Percentiles rank a stretch among this genome's conserved stretches.
Evolutionary conservation across 306 rosid genomes (phyloP).

Genomic region (Erythrophleum fordii): DNA sequence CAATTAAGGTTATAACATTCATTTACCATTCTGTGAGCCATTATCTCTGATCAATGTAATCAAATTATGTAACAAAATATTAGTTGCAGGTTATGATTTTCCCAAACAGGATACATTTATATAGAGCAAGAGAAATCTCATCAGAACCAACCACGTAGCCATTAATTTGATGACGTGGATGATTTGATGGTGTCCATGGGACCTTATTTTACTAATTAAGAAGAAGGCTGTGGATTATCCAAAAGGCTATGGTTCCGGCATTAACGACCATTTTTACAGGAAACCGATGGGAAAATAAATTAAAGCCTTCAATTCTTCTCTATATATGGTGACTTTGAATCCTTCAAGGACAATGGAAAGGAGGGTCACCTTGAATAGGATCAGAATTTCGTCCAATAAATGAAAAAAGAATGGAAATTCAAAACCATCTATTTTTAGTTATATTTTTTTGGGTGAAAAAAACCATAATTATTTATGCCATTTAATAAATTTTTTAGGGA

Average conservation of each 20-base stretch:
- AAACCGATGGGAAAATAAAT: neutral
- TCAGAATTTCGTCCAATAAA: neutral
- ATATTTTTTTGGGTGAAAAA: no score
- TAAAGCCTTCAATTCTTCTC: neutral
- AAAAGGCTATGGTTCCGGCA: neutral
- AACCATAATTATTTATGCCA: no score
- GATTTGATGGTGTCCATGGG: neutral
- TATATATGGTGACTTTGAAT: neutral
- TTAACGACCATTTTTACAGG: neutral
- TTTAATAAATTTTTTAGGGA: no score
- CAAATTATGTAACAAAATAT: neutral
- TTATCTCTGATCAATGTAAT: constrained; percentile 13
- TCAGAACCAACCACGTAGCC: constrained; percentile 22
- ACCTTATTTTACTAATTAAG: neutral
- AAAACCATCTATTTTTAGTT: no score
- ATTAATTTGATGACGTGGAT: neutral
- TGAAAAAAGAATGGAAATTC: no score
- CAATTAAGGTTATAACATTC: neutral
- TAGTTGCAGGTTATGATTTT: neutral
- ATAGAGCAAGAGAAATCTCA: neutral
- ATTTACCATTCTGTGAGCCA: constrained; percentile 37
- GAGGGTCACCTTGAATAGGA: neutral
- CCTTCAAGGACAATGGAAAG: neutral
- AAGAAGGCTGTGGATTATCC: neutral
- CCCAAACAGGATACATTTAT: constrained; percentile 16